Evolutionary conservation across 768 basidiomycete genomes (phyloP).

Genomic region (Lactarius sanguifluus): DNA sequence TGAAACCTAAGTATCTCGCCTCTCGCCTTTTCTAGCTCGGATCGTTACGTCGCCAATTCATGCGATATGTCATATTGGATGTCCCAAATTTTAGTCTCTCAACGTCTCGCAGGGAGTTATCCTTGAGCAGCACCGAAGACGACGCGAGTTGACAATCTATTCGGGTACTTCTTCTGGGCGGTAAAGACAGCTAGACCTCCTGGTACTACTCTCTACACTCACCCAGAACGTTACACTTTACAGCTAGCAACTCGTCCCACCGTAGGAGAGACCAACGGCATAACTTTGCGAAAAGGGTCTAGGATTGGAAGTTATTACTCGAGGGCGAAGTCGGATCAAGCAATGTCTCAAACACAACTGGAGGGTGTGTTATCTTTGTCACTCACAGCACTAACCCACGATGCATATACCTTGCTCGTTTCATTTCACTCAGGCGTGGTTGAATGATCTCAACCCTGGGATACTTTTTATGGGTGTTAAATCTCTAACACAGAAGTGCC

Average conservation of each 20-base stretch:
- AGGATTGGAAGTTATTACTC: conserved; percentile 54
- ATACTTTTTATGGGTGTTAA: conserved; percentile 67
- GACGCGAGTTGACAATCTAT: conserved; percentile 72
- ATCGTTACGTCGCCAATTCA: conserved; percentile 73
- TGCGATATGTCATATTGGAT: conserved; percentile 57
- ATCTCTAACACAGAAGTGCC: conserved; percentile 72
- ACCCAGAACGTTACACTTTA: conserved; percentile 43
- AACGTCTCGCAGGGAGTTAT: conserved; percentile 64
- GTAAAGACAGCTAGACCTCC: conserved; percentile 49
- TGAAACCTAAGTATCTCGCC: conserved; percentile 55
- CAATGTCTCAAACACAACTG: conserved; percentile 54
- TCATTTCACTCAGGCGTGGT: conserved; percentile 37
- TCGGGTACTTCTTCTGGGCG: conserved; percentile 61
- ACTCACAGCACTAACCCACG: not conserved
- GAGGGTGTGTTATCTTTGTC: conserved; percentile 43
- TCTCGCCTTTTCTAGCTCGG: conserved; percentile 83
- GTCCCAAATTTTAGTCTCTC: conserved; percentile 64
- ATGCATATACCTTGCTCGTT: not conserved
- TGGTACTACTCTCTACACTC: conserved; percentile 48
- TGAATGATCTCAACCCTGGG: conserved; percentile 56
- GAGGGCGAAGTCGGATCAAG: conserved; percentile 59
- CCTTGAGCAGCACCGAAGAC: conserved; percentile 63
- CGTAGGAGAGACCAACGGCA: conserved; percentile 33
- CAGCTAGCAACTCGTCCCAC: conserved; percentile 52
- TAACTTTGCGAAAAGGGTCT: conserved; percentile 43